A percentile compares a stretch with the other conserved stretches of the same genome.
Evolutionary conservation across 805 yeast genomes (phyloP).

Genomic region (Diddensiella santjacobensis): DNA sequence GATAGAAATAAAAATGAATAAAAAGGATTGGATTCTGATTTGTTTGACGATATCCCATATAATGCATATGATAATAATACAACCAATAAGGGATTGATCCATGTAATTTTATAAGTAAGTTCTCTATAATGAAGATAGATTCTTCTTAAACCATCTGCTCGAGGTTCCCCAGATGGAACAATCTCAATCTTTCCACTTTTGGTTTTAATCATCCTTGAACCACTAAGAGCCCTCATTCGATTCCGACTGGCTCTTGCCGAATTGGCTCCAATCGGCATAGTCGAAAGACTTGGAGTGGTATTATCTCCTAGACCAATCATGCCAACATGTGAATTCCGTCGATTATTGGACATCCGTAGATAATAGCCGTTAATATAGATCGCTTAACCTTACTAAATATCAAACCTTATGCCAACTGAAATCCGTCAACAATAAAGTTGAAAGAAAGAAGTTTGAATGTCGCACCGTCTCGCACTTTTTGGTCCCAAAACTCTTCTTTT

Average conservation of each 20-base stretch:
- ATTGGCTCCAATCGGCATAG: constrained; percentile 51
- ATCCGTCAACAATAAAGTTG: too few species aligned
- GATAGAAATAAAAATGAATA: constrained; percentile 63
- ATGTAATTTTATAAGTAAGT: constrained; percentile 53
- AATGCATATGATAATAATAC: constrained; percentile 39
- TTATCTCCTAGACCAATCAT: constrained; percentile 71
- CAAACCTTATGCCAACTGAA: too few species aligned
- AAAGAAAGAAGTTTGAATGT: too few species aligned
- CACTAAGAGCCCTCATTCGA: constrained; percentile 34
- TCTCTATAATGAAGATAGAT: constrained; percentile 57
- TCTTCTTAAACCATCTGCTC: constrained; percentile 27
- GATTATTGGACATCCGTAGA: background rate
- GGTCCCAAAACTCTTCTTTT: too few species aligned
- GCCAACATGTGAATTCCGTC: constrained; percentile 69
- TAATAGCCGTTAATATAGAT: too few species aligned
- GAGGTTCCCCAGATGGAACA: constrained; percentile 4
- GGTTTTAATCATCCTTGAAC: constrained; percentile 7
- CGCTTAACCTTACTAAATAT: too few species aligned
- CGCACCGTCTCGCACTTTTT: too few species aligned
- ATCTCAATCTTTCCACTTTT: constrained; percentile 6
- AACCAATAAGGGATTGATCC: constrained; percentile 64
- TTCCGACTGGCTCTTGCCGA: constrained; percentile 39
- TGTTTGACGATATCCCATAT: constrained; percentile 50
- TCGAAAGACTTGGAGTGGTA: constrained; percentile 60
- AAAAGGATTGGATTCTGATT: constrained; percentile 56